A percentile compares a stretch with the other conserved stretches of the same genome.
Conservation (phyloP, 108 stramenopile genomes). For the Nitzschia sp. region DNA sequence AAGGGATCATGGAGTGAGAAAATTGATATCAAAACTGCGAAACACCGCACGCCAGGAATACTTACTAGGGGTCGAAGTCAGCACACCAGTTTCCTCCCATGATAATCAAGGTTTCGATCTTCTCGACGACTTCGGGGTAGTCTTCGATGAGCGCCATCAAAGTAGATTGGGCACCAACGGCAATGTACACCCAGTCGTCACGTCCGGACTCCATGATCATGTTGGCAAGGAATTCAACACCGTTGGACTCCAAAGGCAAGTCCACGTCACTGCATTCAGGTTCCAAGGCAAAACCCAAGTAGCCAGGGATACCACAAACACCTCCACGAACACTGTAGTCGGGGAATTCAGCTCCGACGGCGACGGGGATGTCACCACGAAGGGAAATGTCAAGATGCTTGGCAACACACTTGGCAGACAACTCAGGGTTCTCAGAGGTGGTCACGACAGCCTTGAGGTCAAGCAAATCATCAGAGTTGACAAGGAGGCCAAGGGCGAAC, state of each 20-base stretch:
- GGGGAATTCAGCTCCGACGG: conserved; percentile 17
- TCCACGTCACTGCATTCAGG: conserved; percentile 1
- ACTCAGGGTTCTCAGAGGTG: conserved; percentile 24
- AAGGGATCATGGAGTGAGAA: too few relatives aligned
- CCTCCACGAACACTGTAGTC: conserved; percentile 15
- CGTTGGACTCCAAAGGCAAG: conserved; percentile 5
- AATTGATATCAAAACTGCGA: too few relatives aligned
- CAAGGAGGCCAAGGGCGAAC: conserved; percentile 34
- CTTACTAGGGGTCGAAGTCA: conserved; percentile 34
- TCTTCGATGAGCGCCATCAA: conserved; percentile 19
- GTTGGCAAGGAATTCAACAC: conserved; percentile 19
- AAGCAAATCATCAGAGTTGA: conserved; percentile 31
- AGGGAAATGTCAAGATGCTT: conserved; percentile 3
- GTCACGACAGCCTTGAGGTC: conserved; percentile 24
- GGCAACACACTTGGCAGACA: conserved; percentile 22
- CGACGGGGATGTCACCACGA: conserved; percentile 18
- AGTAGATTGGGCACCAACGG: conserved; percentile 26
- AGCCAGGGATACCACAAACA: conserved; percentile 29
- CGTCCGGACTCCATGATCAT: conserved; percentile 35
- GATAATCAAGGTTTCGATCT: conserved; percentile 26
- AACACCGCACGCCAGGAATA: conserved; percentile 20
- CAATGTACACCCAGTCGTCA: conserved; percentile 36
- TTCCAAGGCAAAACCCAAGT: conserved; percentile 30
- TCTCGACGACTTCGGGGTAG: conserved; percentile 20
- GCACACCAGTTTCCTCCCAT: conserved; percentile 42